These are phyloP conservation scores for Myriosclerotinia scirpicola DNA, from an alignment of 2,329 filamentous ascomycete species.

Conservation along the genomic window DNA sequence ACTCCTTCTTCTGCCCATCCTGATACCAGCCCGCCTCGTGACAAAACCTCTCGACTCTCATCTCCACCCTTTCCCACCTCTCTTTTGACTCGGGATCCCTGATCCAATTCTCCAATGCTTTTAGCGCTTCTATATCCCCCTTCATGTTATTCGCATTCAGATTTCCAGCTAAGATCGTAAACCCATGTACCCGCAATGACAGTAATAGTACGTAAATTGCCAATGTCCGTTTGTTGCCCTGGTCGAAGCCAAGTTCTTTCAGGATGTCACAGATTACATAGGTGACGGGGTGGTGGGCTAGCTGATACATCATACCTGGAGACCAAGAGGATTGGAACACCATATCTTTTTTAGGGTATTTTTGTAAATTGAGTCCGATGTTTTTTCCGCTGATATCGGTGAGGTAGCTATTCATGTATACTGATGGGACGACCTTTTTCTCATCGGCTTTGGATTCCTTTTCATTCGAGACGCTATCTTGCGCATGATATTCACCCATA, in stretches of 20 bases:
- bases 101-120: neutral
- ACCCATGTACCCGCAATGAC: neutral
- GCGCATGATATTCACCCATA: too few species aligned
- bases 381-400: neutral
- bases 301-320: neutral
- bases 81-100: too few species aligned
- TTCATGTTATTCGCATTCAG: neutral
- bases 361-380: neutral
- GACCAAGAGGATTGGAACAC: conserved; percentile 6
- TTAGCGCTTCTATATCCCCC: neutral
- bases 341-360: neutral
- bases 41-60: too few species aligned
- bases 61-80: neutral
- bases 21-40: too few species aligned
- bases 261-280: neutral
- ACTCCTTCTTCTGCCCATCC: neutral
- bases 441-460: neutral
- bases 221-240: neutral
- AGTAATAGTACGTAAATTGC: neutral
- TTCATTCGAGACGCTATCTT: neutral
- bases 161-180: neutral
- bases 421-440: neutral
- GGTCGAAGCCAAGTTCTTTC: neutral
- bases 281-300: neutral
- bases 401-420: neutral